Evolutionary conservation across 1,284 basidiomycete species (phyloP), one percentile per base, ranked within the genome.

Genomic region (Irpex lacteus): DNA sequence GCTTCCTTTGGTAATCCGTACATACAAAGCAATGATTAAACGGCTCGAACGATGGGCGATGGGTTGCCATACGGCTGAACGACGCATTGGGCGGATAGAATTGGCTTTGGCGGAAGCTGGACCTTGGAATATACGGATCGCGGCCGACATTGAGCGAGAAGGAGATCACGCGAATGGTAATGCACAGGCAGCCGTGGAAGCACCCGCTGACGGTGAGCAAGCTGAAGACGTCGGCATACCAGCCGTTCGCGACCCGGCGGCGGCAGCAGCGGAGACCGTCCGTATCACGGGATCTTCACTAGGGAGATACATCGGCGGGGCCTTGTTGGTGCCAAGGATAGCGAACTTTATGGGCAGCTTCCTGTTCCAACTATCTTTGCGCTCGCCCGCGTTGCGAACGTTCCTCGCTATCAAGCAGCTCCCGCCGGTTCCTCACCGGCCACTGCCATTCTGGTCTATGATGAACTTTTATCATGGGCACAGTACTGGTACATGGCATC

Each of bases 241-340:
- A 15, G 69, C 69, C 1, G 32, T 34, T 49, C 57, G 58, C 37
- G 73, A 72, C 65, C 66, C 73, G 50, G 72, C 78, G 3, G 80
- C 74, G 11, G 84, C 79, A 0, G 87, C 85, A 0, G 85, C 85
- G 67, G 82, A 83, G 66, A 82, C 83, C 18, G 81, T 89, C 60
- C 81, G 82, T 53, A 75, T 86, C 66, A 84, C 84, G 18, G 81
- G 84, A 13, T 79, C 82, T 15, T 85, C 86, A 0, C 70, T 92
- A 1, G 89, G 89, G 1, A 82, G 88, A 19, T 76, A 84, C 68
- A 73, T 92, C 57, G 87, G 85, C 32, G 88, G 88, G 2, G 88
- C 89, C 0, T 75, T 92, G 18, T 75, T 88, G 63, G 78, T 89
- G 59, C 91, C 91, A 0, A 79, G 80, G 9, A 84, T 92, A 65